These are phyloP conservation scores for Endogone sp. DNA, from an alignment of 192 early-diverging fungal species.

Conservation along the genomic window DNA sequence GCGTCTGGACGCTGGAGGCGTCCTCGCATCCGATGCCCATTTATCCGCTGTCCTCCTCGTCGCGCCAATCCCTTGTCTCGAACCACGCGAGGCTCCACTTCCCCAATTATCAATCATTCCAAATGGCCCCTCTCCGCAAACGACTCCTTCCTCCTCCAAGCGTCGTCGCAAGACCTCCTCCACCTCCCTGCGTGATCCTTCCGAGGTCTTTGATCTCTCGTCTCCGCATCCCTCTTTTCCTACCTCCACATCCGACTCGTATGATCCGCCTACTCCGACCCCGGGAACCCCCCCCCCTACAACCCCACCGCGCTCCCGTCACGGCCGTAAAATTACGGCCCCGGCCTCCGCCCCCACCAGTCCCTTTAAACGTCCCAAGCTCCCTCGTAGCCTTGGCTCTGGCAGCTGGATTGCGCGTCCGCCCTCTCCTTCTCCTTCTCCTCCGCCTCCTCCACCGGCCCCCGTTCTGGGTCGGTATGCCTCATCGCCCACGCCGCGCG, in stretches of 20 bases:
- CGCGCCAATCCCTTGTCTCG: too few relatives aligned
- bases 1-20: neutral
- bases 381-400: neutral
- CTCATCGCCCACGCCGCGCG: neutral
- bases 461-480: neutral
- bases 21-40: neutral
- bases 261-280: neutral
- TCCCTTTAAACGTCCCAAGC: neutral
- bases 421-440: neutral
- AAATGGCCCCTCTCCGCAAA: neutral
- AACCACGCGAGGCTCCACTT: neutral
- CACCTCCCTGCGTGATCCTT: neutral
- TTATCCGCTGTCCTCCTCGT: neutral
- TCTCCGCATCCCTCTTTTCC: neutral
- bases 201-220: too few relatives aligned
- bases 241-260: neutral
- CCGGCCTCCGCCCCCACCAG: neutral
- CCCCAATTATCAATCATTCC: too few relatives aligned
- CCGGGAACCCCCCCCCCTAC: neutral
- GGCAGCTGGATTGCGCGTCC: neutral
- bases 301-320: neutral
- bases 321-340: neutral
- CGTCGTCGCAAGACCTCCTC: neutral
- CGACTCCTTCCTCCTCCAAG: neutral
- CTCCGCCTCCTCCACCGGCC: neutral